phyloP scores from a whole-genome alignment of 1,284 basidiomycete species.

The Rhodotorula sp. region DNA sequence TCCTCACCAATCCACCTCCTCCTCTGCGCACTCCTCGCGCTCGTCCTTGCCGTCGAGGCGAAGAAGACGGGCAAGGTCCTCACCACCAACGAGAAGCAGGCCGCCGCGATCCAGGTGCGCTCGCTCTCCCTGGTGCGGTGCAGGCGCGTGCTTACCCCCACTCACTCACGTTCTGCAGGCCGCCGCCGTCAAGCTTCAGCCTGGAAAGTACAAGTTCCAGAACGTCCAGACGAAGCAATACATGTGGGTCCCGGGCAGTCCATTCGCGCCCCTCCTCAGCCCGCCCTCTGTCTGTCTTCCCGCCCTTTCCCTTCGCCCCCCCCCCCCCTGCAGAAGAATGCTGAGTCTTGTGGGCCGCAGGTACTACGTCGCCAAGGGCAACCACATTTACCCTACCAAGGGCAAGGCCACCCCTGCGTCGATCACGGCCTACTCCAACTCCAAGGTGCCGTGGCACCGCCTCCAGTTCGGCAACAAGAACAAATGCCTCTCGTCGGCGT shows the following conservation, averaged over 20 bases:
- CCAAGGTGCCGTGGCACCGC: constrained; percentile 14
- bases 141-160: not conserved
- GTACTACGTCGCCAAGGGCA: constrained; percentile 15
- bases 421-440: not conserved
- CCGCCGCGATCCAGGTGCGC: constrained; percentile 20
- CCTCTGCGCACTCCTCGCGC: not conserved
- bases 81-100: constrained; percentile 24
- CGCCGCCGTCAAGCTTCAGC: constrained; percentile 33
- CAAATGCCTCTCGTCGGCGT: constrained; percentile 27
- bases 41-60: not conserved
- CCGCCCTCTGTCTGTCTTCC: not conserved
- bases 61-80: constrained; percentile 20
- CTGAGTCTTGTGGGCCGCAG: too few species aligned
- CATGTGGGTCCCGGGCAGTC: not conserved
- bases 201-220: constrained; percentile 29
- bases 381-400: constrained; percentile 30
- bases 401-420: constrained; percentile 9
- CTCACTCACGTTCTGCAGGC: constrained; percentile 9
- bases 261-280: too few species aligned
- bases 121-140: not conserved
- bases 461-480: constrained; percentile 29
- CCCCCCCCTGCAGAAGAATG: too few species aligned
- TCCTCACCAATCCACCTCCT: not conserved
- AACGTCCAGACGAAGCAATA: constrained; percentile 35
- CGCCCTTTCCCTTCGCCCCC: not conserved